phyloP scores from a whole-genome alignment of 169 alveolate genomes.

The Plasmodium fragile region DNA sequence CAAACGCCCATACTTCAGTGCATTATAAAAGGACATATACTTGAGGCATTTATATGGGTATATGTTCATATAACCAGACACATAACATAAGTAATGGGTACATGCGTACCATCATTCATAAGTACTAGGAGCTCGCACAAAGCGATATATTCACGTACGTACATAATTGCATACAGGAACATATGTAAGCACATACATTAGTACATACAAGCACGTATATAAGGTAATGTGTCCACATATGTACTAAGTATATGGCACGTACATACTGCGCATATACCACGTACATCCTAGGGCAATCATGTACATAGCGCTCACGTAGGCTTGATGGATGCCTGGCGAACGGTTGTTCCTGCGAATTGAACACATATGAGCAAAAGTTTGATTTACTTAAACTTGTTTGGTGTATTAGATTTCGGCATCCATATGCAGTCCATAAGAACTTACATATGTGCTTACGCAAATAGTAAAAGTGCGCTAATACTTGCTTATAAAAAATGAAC shows the following conservation, averaged over 20 bases:
- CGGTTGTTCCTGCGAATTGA: neutral
- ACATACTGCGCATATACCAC: neutral
- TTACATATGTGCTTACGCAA: neutral
- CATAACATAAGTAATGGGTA: neutral
- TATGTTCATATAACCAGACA: neutral
- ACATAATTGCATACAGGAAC: neutral
- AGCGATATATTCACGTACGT: neutral
- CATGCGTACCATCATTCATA: neutral
- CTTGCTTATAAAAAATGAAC: neutral
- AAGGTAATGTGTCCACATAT: neutral
- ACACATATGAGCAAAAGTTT: neutral
- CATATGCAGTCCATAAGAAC: neutral
- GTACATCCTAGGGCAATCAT: neutral
- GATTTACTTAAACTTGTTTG: neutral
- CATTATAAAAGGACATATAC: neutral
- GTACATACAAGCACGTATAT: neutral
- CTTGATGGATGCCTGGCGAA: neutral
- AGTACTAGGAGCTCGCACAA: neutral
- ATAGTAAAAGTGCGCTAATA: neutral
- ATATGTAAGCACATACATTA: too few relatives aligned
- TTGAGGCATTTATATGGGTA: neutral
- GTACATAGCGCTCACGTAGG: neutral
- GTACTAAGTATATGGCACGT: neutral
- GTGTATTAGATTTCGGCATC: neutral
- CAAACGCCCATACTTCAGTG: neutral